Base-by-base conservation (phyloP, 495 filamentous ascomycete genomes). In the Neurospora pannonica region DNA sequence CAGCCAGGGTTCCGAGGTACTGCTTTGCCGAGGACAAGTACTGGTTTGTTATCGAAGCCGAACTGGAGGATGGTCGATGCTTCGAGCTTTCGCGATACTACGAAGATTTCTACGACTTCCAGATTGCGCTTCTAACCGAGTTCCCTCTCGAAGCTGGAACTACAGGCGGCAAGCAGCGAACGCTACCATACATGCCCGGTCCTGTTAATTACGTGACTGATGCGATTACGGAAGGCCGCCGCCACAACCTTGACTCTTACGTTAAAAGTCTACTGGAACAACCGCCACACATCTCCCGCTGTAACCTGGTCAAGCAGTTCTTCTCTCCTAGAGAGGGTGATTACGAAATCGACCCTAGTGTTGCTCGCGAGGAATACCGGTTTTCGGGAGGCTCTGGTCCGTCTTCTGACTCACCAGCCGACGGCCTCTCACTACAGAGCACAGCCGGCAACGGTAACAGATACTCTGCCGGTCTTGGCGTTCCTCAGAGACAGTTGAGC, bases 81-180 rank as follows among this genome's bases (percentile, higher is more conserved):
- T 98, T 95, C 94, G 94, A 97, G 79, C 84, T 99, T 60, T 94
- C 93, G 70, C 89, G 96, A 70, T 96, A 94, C 78, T 99, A 99
- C 79, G 93, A 97, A 79, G 97, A 99, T 81, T 99, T 99, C 80
- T 99, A 98, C 82, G 96, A 98, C 79, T 97, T 98, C 83, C 96
- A 99, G 81, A 98, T 98, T 80, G 91, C 93, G 21, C 91, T 99
- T 7, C 86, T 99, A 62, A 95, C 93, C 48, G 93, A 97, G 77
- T 98, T 97, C 79, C 95, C 96, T 42, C 90, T 93, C 19, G 97
- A 98, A 79, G 95, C 96, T 37, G 95, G 96, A 31, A 92, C 92
- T 37, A 92, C 92, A 71, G 90, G 89, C 70, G 88, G 89, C 48
- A 90, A 91, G 76, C 89, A 92, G 71, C 90, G 96, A 38, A 93